Base-by-base conservation (phyloP, 306 rosid species). In the Cicer pinnatifidum region DNA sequence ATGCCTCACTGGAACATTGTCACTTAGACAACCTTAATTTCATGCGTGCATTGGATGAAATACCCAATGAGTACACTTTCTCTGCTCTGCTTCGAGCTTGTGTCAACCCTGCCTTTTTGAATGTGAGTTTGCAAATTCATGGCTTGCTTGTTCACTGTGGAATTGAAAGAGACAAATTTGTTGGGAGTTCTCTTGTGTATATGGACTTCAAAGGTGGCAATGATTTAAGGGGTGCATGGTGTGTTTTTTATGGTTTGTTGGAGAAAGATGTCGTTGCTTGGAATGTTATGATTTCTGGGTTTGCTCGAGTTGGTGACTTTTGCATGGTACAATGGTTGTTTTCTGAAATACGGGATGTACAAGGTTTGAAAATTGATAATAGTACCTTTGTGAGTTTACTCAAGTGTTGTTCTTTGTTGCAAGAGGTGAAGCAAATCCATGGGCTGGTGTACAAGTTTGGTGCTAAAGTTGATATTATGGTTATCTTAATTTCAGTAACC, bases 271-370 rank as follows among this genome's bases (percentile, higher is more conserved):
- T 60, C 28, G 84, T 86, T 72, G 72, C 86, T 19, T 86, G 87
- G 89, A 86, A 86, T 86, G 82, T 86, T 67, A 78, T 86, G 86
- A 75, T 83, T 72, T 78, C 86, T 76, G 89, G 85, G 63, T 79
- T 81, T 81, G 87, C 86, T 78, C 81, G 64, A 72, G 85, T 58
- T 68, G 87, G 86, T 6, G 78, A 81, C 28, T 78, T 60, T 62
- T 28, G 35, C 53, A 65, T 15, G 82, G 89, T 81, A 57, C 68
- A 62, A 15, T 67, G 76, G 78, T 78, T 86, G 82, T 81, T 83
- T 76, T 81, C 71, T 56, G 86, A 86, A 9, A 86, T 86, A 87
- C 50, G 76, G 67, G 76, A 35, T 16, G 33, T 69, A 2, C 73
- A 81, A 41, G 82, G 82, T 6, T 72, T 83, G 78, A 81, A 69